Evolutionary conservation across 305 asterid species (phyloP).

Genomic region (Coffea humblotiana): DNA sequence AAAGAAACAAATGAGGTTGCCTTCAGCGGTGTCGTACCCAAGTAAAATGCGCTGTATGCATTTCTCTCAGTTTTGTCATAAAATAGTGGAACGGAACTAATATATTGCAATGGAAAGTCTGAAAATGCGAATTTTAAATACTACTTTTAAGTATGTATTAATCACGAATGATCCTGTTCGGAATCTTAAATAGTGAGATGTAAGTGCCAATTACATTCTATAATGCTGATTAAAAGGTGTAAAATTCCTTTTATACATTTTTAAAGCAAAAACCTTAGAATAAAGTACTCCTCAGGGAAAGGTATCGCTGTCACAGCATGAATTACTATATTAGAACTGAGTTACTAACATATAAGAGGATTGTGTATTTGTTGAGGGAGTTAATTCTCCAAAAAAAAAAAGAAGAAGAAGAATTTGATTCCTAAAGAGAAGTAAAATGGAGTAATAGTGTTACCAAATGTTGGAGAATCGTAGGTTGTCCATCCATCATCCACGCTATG

Average conservation of each 20-base stretch:
- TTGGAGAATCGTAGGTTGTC: conserved; percentile 71
- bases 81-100: not conserved
- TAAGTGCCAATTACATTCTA: not conserved
- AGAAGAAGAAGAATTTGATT: not conserved
- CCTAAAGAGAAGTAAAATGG: not conserved
- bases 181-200: not conserved
- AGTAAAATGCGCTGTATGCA: too few relatives aligned
- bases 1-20: not conserved
- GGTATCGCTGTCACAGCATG: not conserved
- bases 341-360: not conserved
- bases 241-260: too few relatives aligned
- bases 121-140: not conserved
- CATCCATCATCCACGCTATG: conserved; percentile 64
- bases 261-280: not conserved
- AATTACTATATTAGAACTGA: not conserved
- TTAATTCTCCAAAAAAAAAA: too few relatives aligned
- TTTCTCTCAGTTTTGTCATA: not conserved
- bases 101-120: not conserved
- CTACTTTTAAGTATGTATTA: not conserved
- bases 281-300: not conserved
- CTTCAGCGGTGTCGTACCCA: too few relatives aligned
- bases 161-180: not conserved
- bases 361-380: not conserved
- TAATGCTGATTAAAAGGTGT: not conserved
- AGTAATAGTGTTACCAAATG: conserved; percentile 40